phyloP scores from a whole-genome alignment of 2,329 filamentous ascomycete species.

The Fusarium globosum region DNA sequence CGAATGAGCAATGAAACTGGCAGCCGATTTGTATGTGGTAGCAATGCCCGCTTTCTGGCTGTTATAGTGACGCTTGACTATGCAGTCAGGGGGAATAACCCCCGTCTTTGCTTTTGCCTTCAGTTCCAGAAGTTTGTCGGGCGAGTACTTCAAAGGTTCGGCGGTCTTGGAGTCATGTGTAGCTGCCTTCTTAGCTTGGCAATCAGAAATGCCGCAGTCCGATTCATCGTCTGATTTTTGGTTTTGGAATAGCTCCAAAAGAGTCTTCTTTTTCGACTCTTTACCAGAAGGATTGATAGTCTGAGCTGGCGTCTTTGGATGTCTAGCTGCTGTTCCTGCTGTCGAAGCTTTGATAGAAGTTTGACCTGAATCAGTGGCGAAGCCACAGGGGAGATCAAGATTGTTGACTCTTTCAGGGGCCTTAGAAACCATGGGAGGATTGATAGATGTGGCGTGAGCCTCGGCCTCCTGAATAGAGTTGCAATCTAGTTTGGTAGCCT shows the following conservation, averaged over 20 bases:
- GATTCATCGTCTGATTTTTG: slow-evolving; percentile 6
- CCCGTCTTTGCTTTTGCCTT: slow-evolving; percentile 1
- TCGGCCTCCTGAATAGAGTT: neutral
- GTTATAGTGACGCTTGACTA: neutral
- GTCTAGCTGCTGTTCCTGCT: neutral
- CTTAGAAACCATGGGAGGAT: neutral
- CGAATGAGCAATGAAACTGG: neutral
- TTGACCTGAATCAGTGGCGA: neutral
- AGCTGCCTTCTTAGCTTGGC: neutral
- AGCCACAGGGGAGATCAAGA: neutral
- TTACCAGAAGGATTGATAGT: neutral
- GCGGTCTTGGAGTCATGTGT: neutral
- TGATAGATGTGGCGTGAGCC: neutral
- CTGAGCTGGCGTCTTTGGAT: neutral
- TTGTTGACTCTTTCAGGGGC: neutral
- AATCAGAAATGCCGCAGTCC: neutral
- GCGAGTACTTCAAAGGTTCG: neutral
- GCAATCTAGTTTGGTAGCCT: neutral
- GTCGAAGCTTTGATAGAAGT: neutral
- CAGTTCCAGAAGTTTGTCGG: slow-evolving; percentile 17
- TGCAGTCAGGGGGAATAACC: neutral
- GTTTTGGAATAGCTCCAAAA: neutral
- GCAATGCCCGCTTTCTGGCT: neutral
- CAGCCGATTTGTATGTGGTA: neutral
- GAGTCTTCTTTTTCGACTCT: neutral